Percentiles rank a stretch among this genome's conserved stretches.
phyloP scores from a whole-genome alignment of 2,329 filamentous ascomycete genomes.

The Fusarium newnesense region DNA sequence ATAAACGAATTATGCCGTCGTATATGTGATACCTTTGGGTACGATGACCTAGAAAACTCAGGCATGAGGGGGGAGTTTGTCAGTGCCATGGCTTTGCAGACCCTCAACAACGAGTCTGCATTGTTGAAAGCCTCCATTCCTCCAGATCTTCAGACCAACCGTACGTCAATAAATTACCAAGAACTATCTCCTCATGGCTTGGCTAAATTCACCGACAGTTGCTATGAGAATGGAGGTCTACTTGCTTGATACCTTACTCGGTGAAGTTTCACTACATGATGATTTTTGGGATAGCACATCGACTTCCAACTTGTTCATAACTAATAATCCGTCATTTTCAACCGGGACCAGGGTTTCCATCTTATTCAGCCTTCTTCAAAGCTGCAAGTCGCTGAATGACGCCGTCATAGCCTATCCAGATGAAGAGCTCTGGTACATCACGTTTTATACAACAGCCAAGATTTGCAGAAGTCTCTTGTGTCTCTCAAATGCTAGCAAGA shows the following conservation, averaged over 20 bases:
- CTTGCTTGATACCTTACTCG: slow-evolving; percentile 10
- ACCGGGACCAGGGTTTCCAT: background rate
- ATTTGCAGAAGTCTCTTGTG: slow-evolving; percentile 13
- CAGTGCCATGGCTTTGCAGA: slow-evolving; percentile 16
- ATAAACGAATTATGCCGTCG: slow-evolving; percentile 3
- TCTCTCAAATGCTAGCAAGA: slow-evolving; percentile 12
- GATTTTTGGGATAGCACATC: slow-evolving; percentile 13
- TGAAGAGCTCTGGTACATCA: slow-evolving; percentile 10
- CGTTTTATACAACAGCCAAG: slow-evolving; percentile 14
- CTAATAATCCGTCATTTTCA: background rate
- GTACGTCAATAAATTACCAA: background rate
- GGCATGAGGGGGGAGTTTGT: slow-evolving; percentile 4
- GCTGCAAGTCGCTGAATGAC: slow-evolving; percentile 2
- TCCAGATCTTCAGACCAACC: background rate
- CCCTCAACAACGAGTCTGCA: background rate
- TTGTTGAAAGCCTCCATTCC: slow-evolving; percentile 2
- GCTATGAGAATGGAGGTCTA: slow-evolving; percentile 1
- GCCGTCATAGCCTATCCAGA: background rate
- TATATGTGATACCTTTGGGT: slow-evolving; percentile 11
- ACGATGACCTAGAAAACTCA: slow-evolving; percentile 12
- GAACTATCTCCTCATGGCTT: accelerated
- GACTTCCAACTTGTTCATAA: background rate
- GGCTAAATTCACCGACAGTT: background rate
- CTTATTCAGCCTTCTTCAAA: background rate
- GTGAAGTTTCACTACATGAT: slow-evolving; percentile 10